A percentile compares a stretch with the other conserved stretches of the same genome.
Conservation (phyloP, 1,139 yeast genomes). For the Scheffersomyces cryptocercus region DNA sequence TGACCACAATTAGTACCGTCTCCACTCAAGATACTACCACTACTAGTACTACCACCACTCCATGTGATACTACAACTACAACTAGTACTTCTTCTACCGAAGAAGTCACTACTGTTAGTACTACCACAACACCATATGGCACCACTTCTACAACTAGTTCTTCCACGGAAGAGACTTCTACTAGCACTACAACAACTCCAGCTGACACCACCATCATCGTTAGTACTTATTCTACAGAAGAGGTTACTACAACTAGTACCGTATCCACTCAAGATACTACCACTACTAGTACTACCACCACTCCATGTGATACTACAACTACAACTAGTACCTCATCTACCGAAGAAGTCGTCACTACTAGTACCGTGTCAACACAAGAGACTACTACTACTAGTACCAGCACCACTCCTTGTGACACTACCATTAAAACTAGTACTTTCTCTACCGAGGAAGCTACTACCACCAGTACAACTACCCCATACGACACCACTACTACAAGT, state of each 20-base stretch:
- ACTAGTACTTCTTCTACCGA: neutral
- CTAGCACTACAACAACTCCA: neutral
- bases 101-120: neutral
- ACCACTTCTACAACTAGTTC: slow-evolving; percentile 1
- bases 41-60: neutral
- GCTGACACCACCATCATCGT: neutral
- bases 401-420: too few relatives aligned
- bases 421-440: slow-evolving; percentile 4
- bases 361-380: slow-evolving; percentile 9
- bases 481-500: too few relatives aligned
- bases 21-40: neutral
- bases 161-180: neutral
- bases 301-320: slow-evolving; percentile 3
- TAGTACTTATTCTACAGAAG: neutral
- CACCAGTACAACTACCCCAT: neutral
- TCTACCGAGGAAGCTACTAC: slow-evolving; percentile 6
- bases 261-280: neutral
- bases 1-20: too few relatives aligned
- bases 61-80: neutral
- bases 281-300: slow-evolving; percentile 7
- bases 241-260: too few relatives aligned
- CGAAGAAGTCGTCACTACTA: slow-evolving; percentile 23
- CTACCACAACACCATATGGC: neutral
- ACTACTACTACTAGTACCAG: slow-evolving; percentile 6
- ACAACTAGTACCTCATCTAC: slow-evolving; percentile 18